Evolutionary conservation across 768 basidiomycete species (phyloP).

Genomic region (Pulveroboletus ravenelii): DNA sequence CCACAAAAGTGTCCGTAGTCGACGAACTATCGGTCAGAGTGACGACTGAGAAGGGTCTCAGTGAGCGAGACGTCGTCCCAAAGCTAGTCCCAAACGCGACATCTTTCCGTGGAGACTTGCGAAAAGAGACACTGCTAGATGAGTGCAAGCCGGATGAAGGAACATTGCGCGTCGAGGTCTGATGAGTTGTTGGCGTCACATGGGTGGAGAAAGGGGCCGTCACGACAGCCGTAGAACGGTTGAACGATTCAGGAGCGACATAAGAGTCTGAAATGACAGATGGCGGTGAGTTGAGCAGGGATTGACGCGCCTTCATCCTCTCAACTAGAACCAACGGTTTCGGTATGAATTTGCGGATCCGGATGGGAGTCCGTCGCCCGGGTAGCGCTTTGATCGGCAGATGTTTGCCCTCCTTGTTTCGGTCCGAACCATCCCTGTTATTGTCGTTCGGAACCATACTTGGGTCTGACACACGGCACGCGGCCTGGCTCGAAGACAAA

Average conservation of each 20-base stretch:
- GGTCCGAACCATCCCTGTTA: background rate
- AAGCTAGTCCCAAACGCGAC: background rate
- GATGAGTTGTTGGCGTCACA: conserved; percentile 7
- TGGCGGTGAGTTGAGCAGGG: background rate
- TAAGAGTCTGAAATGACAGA: background rate
- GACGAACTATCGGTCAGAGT: conserved; percentile 10
- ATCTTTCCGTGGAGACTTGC: background rate
- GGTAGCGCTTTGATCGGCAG: background rate
- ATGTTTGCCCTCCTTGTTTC: background rate
- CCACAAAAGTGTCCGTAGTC: conserved; percentile 21
- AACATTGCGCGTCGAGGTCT: background rate
- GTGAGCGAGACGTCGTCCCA: conserved; percentile 1
- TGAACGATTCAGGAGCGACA: background rate
- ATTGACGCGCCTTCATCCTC: conserved; percentile 19
- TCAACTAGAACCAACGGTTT: conserved; percentile 24
- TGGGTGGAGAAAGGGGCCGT: background rate
- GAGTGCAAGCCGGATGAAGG: background rate
- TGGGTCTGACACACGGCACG: background rate
- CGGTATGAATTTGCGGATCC: conserved; percentile 19
- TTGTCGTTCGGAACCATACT: conserved; percentile 5
- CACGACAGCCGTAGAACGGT: background rate
- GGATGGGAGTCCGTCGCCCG: background rate
- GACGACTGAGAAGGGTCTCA: conserved; percentile 6
- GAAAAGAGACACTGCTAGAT: conserved; percentile 8
- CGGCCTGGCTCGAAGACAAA: background rate